Conservation (phyloP, 2,329 filamentous ascomycete genomes). For the Fusarium pseudoanthophilum region DNA sequence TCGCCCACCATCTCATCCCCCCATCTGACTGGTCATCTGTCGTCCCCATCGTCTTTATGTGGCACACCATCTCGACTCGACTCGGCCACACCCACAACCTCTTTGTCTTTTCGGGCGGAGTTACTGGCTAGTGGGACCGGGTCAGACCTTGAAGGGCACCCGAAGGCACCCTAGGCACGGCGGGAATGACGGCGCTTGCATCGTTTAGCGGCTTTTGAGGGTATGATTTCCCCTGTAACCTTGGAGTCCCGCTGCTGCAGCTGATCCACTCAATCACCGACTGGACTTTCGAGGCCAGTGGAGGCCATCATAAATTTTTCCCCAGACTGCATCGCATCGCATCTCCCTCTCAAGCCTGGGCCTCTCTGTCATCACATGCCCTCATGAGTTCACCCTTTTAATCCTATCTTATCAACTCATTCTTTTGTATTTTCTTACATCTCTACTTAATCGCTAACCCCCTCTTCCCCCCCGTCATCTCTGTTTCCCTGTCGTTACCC, state of each 20-base stretch:
- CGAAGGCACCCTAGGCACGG: background rate
- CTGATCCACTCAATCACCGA: constrained; percentile 22
- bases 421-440: constrained; percentile 13
- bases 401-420: constrained; percentile 15
- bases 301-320: constrained; percentile 39
- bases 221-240: constrained; percentile 39
- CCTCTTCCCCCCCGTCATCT: constrained; percentile 10
- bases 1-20: constrained; percentile 31
- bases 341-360: constrained; percentile 6
- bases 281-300: constrained; percentile 3
- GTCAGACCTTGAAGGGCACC: constrained; percentile 6
- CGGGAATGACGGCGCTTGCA: constrained; percentile 32
- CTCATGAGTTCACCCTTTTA: constrained; percentile 40
- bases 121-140: background rate
- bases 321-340: constrained; percentile 42
- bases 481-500: constrained; percentile 45
- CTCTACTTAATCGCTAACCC: constrained; percentile 24
- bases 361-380: constrained; percentile 47
- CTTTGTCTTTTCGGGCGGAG: constrained; percentile 5
- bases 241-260: constrained; percentile 25
- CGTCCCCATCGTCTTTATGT: constrained; percentile 19
- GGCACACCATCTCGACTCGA: constrained; percentile 21
- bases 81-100: constrained; percentile 18
- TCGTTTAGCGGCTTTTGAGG: constrained; percentile 25
- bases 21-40: constrained; percentile 38